Conservation (phyloP, 805 yeast species). For the Ogataea dorogensis region DNA sequence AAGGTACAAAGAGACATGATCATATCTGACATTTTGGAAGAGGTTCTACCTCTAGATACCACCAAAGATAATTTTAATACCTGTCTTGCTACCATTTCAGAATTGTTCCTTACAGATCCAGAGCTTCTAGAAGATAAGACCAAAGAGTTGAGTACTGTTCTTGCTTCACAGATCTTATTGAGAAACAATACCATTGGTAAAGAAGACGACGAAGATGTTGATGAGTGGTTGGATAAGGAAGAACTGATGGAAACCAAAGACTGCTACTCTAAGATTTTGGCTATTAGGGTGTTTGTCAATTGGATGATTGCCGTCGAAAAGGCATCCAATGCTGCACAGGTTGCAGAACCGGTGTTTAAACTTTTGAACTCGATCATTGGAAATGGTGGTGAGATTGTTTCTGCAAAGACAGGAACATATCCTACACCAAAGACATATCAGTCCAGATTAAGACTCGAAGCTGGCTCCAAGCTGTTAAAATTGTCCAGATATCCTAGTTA, state of each 20-base stretch:
- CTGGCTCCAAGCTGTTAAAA: constrained; percentile 65
- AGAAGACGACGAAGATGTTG: constrained; percentile 50
- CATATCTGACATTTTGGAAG: constrained; percentile 38
- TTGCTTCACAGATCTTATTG: constrained; percentile 63
- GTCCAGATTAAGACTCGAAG: constrained; percentile 60
- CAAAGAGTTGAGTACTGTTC: constrained; percentile 54
- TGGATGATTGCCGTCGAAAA: constrained; percentile 41
- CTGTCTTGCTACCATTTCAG: constrained; percentile 58
- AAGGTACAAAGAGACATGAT: constrained; percentile 37
- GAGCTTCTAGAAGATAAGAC: constrained; percentile 47
- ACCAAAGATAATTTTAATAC: constrained; percentile 44
- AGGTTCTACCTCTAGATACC: constrained; percentile 51
- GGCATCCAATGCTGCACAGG: constrained; percentile 39
- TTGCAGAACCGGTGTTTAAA: constrained; percentile 64
- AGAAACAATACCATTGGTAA: constrained; percentile 43
- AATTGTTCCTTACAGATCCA: constrained; percentile 51
- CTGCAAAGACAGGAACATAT: constrained; percentile 39
- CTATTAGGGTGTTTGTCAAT: constrained; percentile 58
- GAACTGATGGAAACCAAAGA: constrained; percentile 14
- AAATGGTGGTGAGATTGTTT: constrained; percentile 75
- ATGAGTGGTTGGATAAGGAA: constrained; percentile 38
- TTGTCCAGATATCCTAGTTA: constrained; percentile 56
- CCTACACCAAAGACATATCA: constrained; percentile 67
- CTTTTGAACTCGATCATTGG: constrained; percentile 63
- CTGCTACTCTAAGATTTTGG: constrained; percentile 32